Base-by-base conservation (phyloP, 2,329 filamentous ascomycete genomes). In the Hypomyces perniciosus region DNA sequence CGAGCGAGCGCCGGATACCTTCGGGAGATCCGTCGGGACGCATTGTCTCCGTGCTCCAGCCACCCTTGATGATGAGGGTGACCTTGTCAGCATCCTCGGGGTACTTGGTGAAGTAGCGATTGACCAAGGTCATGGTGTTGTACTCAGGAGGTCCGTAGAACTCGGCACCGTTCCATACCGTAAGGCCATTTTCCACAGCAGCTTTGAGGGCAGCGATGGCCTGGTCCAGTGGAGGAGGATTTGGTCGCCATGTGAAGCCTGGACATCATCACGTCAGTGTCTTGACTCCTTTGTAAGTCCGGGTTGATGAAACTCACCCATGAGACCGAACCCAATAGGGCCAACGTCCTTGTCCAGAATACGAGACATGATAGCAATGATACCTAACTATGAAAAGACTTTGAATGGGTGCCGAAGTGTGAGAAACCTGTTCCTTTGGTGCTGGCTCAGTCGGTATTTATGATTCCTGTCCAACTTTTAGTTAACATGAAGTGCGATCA, bases 51-150 rank as follows among this genome's bases (percentile, higher is more conserved):
- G 65, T 52, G 40, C 74, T 62, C 31, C 71, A 35, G 6, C 73
- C 78, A 29, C 83, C 83, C 67, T 87, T 87, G 61, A 87, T 75
- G 58, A 74, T 76, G 43, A 87, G 66, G 8, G 84, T 72, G 8
- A 86, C 72, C 60, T 81, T 80, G 45, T 76, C 70, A 6, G 82
- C 81, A 55, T 86, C 79, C 54, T 83, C 78, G 1, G 84, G 83
- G 61, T 86, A 78, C 53, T 76, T 74, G 31, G 72, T 72, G 61
- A 87, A 85, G 67, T 86, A 87, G 28, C 73, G 70, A 54, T 79
- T 75, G 30, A 87, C 66, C 8, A 86, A 66, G 31, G 78, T 75
- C 59, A 84, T 80, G 60, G 65, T 70, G 68, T 85, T 84, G 59
- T 73, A 73, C 20, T 79, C 71, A 1, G 76, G 74, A 0, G 72